Base-by-base conservation (phyloP, 495 filamentous ascomycete genomes). In the Neurospora sp. region DNA sequence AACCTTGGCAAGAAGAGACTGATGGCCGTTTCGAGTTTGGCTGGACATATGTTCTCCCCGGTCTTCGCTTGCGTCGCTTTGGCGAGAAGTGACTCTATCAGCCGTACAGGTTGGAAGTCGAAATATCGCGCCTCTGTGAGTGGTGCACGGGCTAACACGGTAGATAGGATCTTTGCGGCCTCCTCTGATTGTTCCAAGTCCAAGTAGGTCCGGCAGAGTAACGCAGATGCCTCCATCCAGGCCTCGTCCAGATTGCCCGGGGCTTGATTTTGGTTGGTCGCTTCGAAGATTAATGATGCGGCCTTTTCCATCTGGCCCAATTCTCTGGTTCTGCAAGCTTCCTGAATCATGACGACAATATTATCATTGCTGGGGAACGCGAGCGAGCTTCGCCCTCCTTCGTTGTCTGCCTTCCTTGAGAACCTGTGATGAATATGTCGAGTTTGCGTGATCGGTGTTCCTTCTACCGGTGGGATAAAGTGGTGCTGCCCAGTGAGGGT, bases 151-250 rank as follows among this genome's bases (percentile, higher is more conserved):
- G 35, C 38, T 22, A 80, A 37, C 2, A 84, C 72, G 22, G 45
- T n/a, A 16, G 44, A 16, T 3, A 85, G 73, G 7, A 87, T 70
- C 22, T 73, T 74, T 8, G 69, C 75, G 1, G 82, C 81, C 27
- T 79, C 77, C 1, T 81, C 79, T 38, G 78, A 76, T 40, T 73
- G 76, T 2, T 71, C 76, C 39, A 73, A 5, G 20, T 75, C 74
- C 68, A 76, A 76, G 41, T 78, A 86, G 20, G 78, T 75, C 22
- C 75, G 78, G 20, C 78, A 82, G n/a, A 87, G 76, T 68, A 75
- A 59, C n/a, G 75, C 75, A 2, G 81, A 81, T 27, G 81, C 75
- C 42, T 80, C 71, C 20, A 83, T 68, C 80, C 81, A 82, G 10
- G 71, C 44, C 4, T 73, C 71, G 38, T 75, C 70, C 4, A 68